Evolutionary conservation across 2,329 filamentous ascomycete species (phyloP).

Genomic region (Fusarium sp.): DNA sequence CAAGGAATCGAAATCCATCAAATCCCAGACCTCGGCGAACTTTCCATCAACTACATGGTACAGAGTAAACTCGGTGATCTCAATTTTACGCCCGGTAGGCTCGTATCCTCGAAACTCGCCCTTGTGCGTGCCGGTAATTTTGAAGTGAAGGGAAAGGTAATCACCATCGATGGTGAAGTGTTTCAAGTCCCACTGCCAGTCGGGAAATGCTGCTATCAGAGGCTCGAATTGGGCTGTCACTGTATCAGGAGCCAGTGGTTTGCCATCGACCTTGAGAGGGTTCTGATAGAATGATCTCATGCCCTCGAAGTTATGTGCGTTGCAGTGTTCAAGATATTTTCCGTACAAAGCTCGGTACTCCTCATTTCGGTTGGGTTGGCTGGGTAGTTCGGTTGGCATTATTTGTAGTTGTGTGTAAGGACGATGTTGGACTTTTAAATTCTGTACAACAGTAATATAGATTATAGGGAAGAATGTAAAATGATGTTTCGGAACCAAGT

Average conservation of each 20-base stretch:
- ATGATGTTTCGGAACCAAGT: neutral
- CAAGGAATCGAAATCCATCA: conserved; percentile 18
- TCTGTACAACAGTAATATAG: no score
- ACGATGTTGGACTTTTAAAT: no score
- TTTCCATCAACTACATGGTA: conserved; percentile 19
- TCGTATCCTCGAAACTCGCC: conserved; percentile 9
- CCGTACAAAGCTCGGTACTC: conserved; percentile 2
- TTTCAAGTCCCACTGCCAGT: conserved; percentile 18
- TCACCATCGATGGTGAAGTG: conserved; percentile 6
- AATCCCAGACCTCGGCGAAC: conserved; percentile 14
- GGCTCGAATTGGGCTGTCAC: conserved; percentile 9
- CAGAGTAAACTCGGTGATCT: conserved; percentile 15
- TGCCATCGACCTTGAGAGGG: conserved; percentile 14
- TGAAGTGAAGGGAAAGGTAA: conserved; percentile 14
- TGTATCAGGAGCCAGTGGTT: neutral
- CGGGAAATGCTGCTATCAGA: conserved; percentile 15
- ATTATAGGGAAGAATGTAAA: no score
- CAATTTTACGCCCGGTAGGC: conserved; percentile 9
- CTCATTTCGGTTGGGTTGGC: neutral
- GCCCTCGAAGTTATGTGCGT: conserved; percentile 10
- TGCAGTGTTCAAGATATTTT: conserved; percentile 17
- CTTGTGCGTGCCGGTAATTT: conserved; percentile 8
- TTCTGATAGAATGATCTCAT: conserved; percentile 11
- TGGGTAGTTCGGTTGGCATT: neutral
- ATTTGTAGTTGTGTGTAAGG: neutral